Evolutionary conservation across 441 rosid species (phyloP), one percentile per base, ranked within the genome.

Genomic region (Pelargonium exstipulatum): DNA sequence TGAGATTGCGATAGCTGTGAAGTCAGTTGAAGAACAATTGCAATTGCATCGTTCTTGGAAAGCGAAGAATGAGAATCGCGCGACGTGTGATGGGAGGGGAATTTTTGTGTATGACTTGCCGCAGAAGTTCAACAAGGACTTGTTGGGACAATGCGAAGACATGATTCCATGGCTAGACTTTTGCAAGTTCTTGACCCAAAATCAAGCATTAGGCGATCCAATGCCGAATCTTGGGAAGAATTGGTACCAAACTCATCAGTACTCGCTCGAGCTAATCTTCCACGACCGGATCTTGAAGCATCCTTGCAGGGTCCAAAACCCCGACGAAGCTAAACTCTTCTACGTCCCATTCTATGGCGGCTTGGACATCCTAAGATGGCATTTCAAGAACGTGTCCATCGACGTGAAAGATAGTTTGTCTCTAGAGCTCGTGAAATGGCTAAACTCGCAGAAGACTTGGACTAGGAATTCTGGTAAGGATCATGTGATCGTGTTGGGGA

Each of bases 281-380:
- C 98, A 90, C 68, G 58, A 84, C 6, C 86, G 82, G 69, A 81
- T 86, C 62, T 73, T 89, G 80, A 93, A 83, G 74, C 97, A 89
- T 80, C 90, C 84, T 0, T 90, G 96, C 84, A 77, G 98, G 76
- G 94, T 89, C 75, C 80, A 84, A 70, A 74, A 82, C 1, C 88
- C 84, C 63, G 76, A 74, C 32, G 81, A 82, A 74, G 96, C 91
- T 0, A 90, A 85, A 79, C 85, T 93, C 62, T 93, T 87, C 64
- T 90, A 89, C 69, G 96, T 93, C 7, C 97, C 96, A 2, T 93
- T 80, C 62, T 90, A 86, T 51, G 96, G 94, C 0, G 94, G 98
- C 49, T 64, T 93, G 0, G 96, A 90, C 80, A 83, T 93, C 71
- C 67, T 90, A 70, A 79, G 97, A 75, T 93, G 98, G 97, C 97